Base-by-base conservation (phyloP, 371 early-diverging fungal genomes). In the Mucor sp. region DNA sequence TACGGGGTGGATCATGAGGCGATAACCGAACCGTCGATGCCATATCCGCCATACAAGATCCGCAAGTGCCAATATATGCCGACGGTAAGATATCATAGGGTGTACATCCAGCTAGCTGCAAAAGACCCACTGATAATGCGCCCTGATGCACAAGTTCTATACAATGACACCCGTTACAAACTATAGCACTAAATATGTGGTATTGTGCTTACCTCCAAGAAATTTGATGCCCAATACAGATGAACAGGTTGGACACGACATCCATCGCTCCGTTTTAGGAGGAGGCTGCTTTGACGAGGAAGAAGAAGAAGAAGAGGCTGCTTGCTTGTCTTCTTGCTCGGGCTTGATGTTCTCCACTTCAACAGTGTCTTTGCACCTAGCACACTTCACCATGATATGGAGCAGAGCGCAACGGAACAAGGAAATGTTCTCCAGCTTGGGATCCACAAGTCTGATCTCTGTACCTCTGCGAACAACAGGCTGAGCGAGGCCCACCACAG, bases 81-180 rank as follows among this genome's bases (percentile, higher is more conserved):
- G 85, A 83, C 21, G 91, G 89, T 60, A 91, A 65, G 44, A 94
- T 56, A 72, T 94, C 93, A 68, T 89, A 79, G 1, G 87, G 82
- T 12, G 83, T 73, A 53, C 90, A 90, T 0, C 89, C 89, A 0
- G 86, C 88, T 41, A 90, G 70, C 66, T 96, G 94, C 21, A 95
- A 66, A 59, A 85, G 88, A 7, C 96, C 96, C 0, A 94, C 62
- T 0, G 86, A 77, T 11, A 70, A 68, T 0, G 86, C 83, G 23
- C 76, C 79, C 32, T 77, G 73, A 67, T 90, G 89, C 57, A 91
- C 73, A 57, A 87, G 79, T 41, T 87, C 89, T 58, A n/a, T n/a
- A 85, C 69, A 14, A 32, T 25, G 44, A 50, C 44, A 5, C 3
- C 33, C 9, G 2, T 19, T 50, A 50, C 0, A 12, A 2, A 27